Evolutionary conservation across 352 stramenopile genomes (phyloP).

Genomic region (Globisporangium apiculatum): DNA sequence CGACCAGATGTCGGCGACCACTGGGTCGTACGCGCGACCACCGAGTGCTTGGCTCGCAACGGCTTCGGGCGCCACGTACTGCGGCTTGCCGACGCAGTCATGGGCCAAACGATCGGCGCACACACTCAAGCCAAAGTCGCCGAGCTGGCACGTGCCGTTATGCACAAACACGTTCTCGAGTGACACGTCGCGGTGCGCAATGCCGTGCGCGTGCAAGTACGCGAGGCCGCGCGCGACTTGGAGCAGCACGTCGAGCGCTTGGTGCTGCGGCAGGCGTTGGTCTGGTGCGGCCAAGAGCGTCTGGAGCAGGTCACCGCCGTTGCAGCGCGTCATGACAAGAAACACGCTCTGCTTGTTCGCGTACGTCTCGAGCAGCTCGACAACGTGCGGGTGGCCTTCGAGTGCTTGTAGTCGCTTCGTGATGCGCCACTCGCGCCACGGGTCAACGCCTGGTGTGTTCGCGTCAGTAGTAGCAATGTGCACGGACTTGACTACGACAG

Average conservation of each 20-base stretch:
- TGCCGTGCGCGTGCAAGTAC: neutral
- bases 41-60: constrained; percentile 18
- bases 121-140: constrained; percentile 44
- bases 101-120: constrained; percentile 6
- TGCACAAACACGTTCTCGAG: constrained; percentile 53
- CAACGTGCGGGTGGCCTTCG: constrained; percentile 7
- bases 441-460: constrained; percentile 2
- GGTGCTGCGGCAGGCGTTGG: neutral
- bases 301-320: constrained; percentile 12
- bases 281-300: constrained; percentile 4
- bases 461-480: constrained; percentile 1
- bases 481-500: constrained; percentile 13
- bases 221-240: constrained; percentile 8
- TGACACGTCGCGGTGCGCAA: constrained; percentile 55
- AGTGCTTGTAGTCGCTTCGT: constrained; percentile 12
- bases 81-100: constrained; percentile 28
- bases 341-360: constrained; percentile 10
- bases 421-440: constrained; percentile 15
- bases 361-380: constrained; percentile 9
- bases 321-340: constrained; percentile 13
- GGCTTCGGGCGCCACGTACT: constrained; percentile 64
- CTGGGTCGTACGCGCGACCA: constrained; percentile 34
- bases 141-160: constrained; percentile 40
- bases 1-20: constrained; percentile 62
- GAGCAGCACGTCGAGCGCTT: constrained; percentile 7